These are phyloP conservation scores for Sinapis alba DNA, from an alignment of 441 rosid genomes.

Conservation along the genomic window DNA sequence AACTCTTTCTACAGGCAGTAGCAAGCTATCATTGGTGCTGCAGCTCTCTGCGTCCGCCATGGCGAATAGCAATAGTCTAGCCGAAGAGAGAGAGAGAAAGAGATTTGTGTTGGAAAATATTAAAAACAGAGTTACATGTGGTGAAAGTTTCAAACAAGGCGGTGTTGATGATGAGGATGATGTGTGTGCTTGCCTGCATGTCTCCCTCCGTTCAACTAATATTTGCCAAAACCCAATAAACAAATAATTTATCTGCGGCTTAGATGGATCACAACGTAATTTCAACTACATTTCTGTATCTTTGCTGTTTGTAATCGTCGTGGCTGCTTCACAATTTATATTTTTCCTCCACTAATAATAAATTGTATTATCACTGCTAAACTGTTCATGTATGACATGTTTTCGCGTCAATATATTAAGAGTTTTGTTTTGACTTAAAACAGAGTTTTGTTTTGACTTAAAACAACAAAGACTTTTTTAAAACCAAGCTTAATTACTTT, in stretches of 20 bases:
- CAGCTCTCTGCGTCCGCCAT: slow-evolving; percentile 36
- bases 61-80: neutral
- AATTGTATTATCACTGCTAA: neutral
- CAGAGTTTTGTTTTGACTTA: no score
- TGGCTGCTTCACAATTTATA: neutral
- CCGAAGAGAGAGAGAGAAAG: neutral
- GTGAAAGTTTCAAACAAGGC: neutral
- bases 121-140: neutral
- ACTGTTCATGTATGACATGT: neutral
- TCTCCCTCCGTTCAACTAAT: neutral
- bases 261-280: neutral
- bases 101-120: neutral
- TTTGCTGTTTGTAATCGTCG: neutral
- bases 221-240: neutral
- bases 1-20: slow-evolving; percentile 15
- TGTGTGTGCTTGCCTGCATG: neutral
- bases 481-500: no score
- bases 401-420: neutral
- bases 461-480: no score
- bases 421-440: neutral
- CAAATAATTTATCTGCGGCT: neutral
- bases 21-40: slow-evolving; percentile 12
- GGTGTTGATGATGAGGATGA: neutral
- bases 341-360: neutral
- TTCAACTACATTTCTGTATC: neutral